Evolutionary conservation across 805 yeast genomes (phyloP).

Genomic region (Kregervanrija delftensis): DNA sequence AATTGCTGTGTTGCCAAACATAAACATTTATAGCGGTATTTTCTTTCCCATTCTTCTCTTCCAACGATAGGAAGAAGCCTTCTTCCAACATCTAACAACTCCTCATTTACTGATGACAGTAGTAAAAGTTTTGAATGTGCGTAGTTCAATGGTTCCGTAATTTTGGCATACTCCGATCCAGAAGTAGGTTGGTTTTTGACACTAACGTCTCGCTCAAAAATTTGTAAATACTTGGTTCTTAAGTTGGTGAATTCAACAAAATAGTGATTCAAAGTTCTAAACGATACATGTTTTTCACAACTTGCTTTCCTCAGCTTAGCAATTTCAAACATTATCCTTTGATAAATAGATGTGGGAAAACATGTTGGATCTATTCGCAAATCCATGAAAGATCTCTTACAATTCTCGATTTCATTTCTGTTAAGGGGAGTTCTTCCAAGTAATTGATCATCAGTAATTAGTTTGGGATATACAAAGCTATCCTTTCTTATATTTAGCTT

Average conservation of each 20-base stretch:
- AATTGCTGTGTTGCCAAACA: neutral
- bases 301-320: neutral
- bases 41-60: constrained; percentile 1
- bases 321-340: constrained; percentile 2
- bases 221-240: too few relatives aligned
- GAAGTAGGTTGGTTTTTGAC: too few relatives aligned
- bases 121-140: constrained; percentile 1
- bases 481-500: neutral
- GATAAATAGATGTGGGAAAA: constrained; percentile 1
- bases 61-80: constrained; percentile 1
- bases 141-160: neutral
- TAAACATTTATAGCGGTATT: constrained; percentile 1
- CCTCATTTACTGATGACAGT: neutral
- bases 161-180: neutral
- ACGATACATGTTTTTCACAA: neutral
- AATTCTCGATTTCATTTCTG: neutral
- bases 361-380: neutral
- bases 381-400: neutral
- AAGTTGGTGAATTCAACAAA: neutral
- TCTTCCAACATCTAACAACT: neutral
- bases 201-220: too few relatives aligned
- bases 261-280: neutral
- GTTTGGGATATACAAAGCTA: neutral
- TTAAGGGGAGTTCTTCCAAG: neutral
- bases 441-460: neutral